Percentiles rank a stretch among this genome's conserved stretches.
phyloP scores from a whole-genome alignment of 441 rosid genomes.

The Populus hybrid region DNA sequence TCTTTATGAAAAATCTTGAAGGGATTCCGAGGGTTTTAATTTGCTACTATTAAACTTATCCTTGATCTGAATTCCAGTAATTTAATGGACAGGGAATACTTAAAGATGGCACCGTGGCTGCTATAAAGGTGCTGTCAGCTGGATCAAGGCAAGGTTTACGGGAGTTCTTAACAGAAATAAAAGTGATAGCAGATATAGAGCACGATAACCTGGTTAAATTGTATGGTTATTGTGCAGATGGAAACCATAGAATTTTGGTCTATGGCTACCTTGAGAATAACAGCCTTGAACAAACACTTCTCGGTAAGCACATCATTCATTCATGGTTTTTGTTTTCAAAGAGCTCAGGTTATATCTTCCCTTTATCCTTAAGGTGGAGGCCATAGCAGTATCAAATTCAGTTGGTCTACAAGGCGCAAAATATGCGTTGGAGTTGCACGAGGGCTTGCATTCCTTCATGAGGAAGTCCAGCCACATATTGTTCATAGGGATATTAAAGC shows the following conservation, averaged over 20 bases:
- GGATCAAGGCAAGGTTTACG: slow-evolving; percentile 56
- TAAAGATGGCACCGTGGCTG: slow-evolving; percentile 43
- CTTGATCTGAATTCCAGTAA: not conserved
- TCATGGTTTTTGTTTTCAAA: slow-evolving; percentile 5
- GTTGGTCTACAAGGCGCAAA: slow-evolving; percentile 42
- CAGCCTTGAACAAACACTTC: slow-evolving; percentile 65
- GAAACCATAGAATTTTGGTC: slow-evolving; percentile 54
- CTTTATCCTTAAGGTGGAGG: slow-evolving; percentile 30
- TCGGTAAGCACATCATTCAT: slow-evolving; percentile 31
- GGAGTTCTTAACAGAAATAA: slow-evolving; percentile 66
- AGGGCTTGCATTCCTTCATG: slow-evolving; percentile 69
- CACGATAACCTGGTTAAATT: slow-evolving; percentile 59
- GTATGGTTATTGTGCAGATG: slow-evolving; percentile 65
- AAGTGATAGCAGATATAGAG: slow-evolving; percentile 44
- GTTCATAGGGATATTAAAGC: slow-evolving; percentile 76
- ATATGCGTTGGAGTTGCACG: slow-evolving; percentile 63
- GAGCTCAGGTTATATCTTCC: not conserved
- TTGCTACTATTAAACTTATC: not conserved
- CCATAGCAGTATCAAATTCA: slow-evolving; percentile 38
- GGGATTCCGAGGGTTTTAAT: not conserved
- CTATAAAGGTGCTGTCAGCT: slow-evolving; percentile 59
- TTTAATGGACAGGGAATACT: slow-evolving; percentile 47
- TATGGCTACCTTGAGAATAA: slow-evolving; percentile 68
- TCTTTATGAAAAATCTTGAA: not conserved
- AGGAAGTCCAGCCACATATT: slow-evolving; percentile 54